Conservation (phyloP, 169 alveolate species). For the Condylostoma magnum region DNA sequence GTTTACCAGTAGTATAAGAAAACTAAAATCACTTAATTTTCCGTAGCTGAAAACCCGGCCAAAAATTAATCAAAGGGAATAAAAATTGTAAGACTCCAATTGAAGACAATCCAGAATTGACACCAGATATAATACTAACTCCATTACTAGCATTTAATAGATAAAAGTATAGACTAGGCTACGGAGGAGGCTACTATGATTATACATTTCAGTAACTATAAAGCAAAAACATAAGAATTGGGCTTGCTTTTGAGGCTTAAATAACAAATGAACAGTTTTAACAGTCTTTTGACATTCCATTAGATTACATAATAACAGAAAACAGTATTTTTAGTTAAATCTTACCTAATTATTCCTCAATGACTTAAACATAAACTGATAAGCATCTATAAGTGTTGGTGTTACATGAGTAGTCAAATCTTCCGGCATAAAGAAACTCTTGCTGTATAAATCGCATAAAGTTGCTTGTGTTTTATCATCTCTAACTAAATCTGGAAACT, state of each 20-base stretch:
- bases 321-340: too few relatives aligned
- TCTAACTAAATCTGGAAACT: slow-evolving; percentile 1
- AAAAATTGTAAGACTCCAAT: neutral
- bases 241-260: too few relatives aligned
- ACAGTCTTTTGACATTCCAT: too few relatives aligned
- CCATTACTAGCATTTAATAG: slow-evolving; percentile 26
- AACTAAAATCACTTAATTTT: neutral
- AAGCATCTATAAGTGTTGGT: too few relatives aligned
- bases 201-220: slow-evolving; percentile 10
- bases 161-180: neutral
- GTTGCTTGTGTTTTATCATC: neutral
- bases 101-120: neutral
- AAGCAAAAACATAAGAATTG: too few relatives aligned
- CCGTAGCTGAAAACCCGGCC: slow-evolving; percentile 10
- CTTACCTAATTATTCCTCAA: too few relatives aligned
- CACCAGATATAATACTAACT: slow-evolving; percentile 18
- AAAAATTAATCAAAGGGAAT: neutral
- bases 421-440: slow-evolving; percentile 6
- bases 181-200: slow-evolving; percentile 32
- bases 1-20: slow-evolving; percentile 24
- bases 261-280: too few relatives aligned
- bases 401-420: neutral
- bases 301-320: too few relatives aligned
- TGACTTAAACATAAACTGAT: too few relatives aligned
- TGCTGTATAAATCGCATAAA: neutral